A percentile compares a stretch with the other conserved stretches of the same genome.
Conservation (phyloP, 805 yeast genomes). For the Cyberlindnera meyerae region DNA sequence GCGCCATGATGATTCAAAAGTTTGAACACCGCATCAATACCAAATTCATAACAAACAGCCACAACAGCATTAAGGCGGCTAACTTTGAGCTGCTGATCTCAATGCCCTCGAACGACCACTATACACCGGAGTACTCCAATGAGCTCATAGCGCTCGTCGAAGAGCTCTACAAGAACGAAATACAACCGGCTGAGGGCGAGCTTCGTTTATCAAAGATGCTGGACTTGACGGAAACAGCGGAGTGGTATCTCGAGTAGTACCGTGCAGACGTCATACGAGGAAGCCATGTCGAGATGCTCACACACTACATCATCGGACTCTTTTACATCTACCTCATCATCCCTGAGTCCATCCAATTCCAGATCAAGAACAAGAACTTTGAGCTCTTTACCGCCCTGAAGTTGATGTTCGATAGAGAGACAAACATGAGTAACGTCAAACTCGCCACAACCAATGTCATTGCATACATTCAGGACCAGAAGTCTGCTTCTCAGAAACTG, state of each 20-base stretch:
- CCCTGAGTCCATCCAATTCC: conserved; percentile 37
- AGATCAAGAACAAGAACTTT: conserved; percentile 35
- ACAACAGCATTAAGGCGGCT: neutral
- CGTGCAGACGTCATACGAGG: conserved; percentile 16
- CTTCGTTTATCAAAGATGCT: conserved; percentile 31
- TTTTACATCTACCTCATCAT: conserved; percentile 33
- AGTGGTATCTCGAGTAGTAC: conserved; percentile 31
- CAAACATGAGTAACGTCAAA: conserved; percentile 37
- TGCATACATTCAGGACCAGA: conserved; percentile 23
- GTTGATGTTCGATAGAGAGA: conserved; percentile 31
- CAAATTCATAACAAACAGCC: neutral
- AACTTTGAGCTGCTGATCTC: neutral
- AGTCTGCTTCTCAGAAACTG: conserved; percentile 2
- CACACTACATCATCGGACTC: conserved; percentile 33
- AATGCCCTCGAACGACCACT: conserved; percentile 13
- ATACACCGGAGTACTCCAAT: conserved; percentile 37
- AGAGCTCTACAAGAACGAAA: conserved; percentile 31
- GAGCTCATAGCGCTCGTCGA: conserved; percentile 29
- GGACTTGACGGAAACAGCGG: conserved; percentile 34
- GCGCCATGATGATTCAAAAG: no score
- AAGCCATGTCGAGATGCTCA: conserved; percentile 26
- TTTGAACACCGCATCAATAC: no score
- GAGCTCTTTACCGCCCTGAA: conserved; percentile 33
- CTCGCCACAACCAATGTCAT: conserved; percentile 31
- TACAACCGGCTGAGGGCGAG: conserved; percentile 28